These are phyloP conservation scores for Nakazawaea laoshanensis DNA, from an alignment of 805 yeast species.

Conservation along the genomic window DNA sequence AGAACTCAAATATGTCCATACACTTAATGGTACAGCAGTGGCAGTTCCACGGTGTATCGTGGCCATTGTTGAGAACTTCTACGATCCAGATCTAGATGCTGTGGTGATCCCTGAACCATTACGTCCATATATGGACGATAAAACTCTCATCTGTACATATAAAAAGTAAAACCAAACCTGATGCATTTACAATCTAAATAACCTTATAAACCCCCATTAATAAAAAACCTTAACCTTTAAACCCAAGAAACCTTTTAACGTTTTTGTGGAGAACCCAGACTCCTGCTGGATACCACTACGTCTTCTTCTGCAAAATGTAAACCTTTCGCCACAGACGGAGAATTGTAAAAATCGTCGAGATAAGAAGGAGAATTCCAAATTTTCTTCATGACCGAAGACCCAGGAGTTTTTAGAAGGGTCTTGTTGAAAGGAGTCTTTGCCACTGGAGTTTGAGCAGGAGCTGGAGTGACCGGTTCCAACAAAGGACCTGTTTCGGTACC, in stretches of 20 bases:
- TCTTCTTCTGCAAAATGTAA: slow-evolving; percentile 8
- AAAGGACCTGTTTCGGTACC: slow-evolving; percentile 56
- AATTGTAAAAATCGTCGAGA: slow-evolving; percentile 58
- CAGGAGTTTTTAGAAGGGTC: slow-evolving; percentile 14
- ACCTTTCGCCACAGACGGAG: slow-evolving; percentile 23
- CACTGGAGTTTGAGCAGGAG: slow-evolving; percentile 15
- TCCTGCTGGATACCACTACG: slow-evolving; percentile 8
- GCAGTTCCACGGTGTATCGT: slow-evolving; percentile 89
- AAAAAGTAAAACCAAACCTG: background rate
- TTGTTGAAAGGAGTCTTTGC: slow-evolving; percentile 21
- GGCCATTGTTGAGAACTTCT: slow-evolving; percentile 83
- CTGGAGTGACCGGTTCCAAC: slow-evolving; percentile 58
- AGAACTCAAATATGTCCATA: slow-evolving; percentile 57
- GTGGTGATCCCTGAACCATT: slow-evolving; percentile 63
- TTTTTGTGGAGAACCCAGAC: slow-evolving; percentile 7
- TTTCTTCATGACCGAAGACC: slow-evolving; percentile 34
- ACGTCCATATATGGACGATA: slow-evolving; percentile 65
- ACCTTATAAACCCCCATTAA: background rate
- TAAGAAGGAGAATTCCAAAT: slow-evolving; percentile 62
- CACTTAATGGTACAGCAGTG: slow-evolving; percentile 91
- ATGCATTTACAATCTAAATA: background rate
- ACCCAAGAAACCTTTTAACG: background rate
- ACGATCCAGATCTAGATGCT: slow-evolving; percentile 45
- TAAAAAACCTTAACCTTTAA: background rate
- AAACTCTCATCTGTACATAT: slow-evolving; percentile 9